Conservation (phyloP, 2,329 filamentous ascomycete genomes). For the Elsinoe australis region DNA sequence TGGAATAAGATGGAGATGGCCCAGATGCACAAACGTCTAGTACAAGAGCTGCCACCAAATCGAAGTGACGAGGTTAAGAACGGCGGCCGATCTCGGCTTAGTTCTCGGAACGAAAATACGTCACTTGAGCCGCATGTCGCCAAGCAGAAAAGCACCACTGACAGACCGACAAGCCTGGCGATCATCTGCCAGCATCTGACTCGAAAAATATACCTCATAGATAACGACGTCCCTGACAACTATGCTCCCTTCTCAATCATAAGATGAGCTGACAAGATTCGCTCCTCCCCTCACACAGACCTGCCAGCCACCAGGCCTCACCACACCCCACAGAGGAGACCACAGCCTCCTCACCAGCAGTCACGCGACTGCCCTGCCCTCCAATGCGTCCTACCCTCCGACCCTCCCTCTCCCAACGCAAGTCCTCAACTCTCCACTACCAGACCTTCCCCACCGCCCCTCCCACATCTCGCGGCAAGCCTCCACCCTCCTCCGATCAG, state of each 20-base stretch:
- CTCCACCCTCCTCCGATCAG: constrained; percentile 39
- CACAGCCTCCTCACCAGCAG: no score
- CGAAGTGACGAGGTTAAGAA: neutral
- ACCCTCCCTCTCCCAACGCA: constrained; percentile 33
- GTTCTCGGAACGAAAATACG: no score
- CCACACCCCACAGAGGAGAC: no score
- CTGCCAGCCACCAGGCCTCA: neutral
- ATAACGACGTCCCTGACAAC: neutral
- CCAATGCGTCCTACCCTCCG: constrained; percentile 11
- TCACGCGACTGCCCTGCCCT: constrained; percentile 10
- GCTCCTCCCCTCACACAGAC: neutral
- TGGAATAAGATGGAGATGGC: no score
- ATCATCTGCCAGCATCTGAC: constrained; percentile 13
- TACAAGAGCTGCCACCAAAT: no score
- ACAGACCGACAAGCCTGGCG: constrained; percentile 1
- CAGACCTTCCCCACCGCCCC: constrained; percentile 74
- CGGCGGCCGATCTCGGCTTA: neutral
- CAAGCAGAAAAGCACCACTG: constrained; percentile 10
- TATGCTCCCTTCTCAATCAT: neutral
- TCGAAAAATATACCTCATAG: neutral
- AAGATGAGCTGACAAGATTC: neutral
- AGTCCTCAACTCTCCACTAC: constrained; percentile 58
- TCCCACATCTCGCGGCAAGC: constrained; percentile 44
- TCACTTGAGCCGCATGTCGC: constrained; percentile 13
- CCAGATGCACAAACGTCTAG: no score